Evolutionary conservation across 2,329 filamentous ascomycete genomes (phyloP).

Genomic region (Cladorrhinum sp.): DNA sequence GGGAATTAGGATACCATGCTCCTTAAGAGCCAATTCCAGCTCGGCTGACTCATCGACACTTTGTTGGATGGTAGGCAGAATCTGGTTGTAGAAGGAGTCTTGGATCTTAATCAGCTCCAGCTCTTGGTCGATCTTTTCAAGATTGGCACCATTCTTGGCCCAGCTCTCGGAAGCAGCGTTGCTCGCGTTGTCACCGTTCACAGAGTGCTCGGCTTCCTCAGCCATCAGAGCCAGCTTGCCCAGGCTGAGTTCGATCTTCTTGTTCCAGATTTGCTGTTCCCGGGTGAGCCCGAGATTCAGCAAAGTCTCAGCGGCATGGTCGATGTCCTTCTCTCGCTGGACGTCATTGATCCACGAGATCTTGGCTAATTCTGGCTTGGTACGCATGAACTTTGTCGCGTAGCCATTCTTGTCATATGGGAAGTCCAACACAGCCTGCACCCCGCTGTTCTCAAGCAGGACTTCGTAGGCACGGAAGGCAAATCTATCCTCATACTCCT

Average conservation of each 20-base stretch:
- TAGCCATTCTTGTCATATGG: conserved; percentile 64
- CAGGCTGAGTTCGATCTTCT: conserved; percentile 87
- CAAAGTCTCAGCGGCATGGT: conserved; percentile 68
- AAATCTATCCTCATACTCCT: conserved; percentile 63
- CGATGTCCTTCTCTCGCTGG: conserved; percentile 69
- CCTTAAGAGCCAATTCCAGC: conserved; percentile 70
- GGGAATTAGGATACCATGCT: conserved; percentile 55
- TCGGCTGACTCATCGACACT: conserved; percentile 80
- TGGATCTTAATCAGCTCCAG: conserved; percentile 75
- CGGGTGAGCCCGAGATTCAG: conserved; percentile 65
- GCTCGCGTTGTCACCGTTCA: conserved; percentile 24
- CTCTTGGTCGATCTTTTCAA: conserved; percentile 58
- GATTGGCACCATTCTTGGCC: conserved; percentile 36
- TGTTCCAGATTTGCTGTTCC: conserved; percentile 84
- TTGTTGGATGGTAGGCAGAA: conserved; percentile 63
- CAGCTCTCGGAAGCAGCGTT: conserved; percentile 26
- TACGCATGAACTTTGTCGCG: conserved; percentile 75
- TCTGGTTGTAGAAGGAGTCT: conserved; percentile 68
- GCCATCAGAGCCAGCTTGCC: conserved; percentile 79
- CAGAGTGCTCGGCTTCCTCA: conserved; percentile 40
- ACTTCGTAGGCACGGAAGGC: conserved; percentile 78
- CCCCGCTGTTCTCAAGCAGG: conserved; percentile 64
- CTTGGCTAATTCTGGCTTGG: conserved; percentile 67
- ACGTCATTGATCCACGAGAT: conserved; percentile 96
- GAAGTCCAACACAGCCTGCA: conserved; percentile 68